These are phyloP conservation scores for Clarkia xantiana DNA, from an alignment of 345 rosid species.

Conservation along the genomic window DNA sequence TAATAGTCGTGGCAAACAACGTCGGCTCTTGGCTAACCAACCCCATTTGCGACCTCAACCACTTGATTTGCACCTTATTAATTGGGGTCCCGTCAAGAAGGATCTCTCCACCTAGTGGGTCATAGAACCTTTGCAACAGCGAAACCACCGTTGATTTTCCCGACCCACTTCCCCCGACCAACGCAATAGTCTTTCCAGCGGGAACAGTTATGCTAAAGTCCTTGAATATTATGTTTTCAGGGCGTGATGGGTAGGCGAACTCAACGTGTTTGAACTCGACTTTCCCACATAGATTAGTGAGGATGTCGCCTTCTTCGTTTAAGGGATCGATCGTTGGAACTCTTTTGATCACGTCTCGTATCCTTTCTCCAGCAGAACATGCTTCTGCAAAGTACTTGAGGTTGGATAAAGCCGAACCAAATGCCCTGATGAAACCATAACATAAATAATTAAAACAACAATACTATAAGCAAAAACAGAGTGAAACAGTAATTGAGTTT, in stretches of 20 bases:
- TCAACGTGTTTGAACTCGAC: slow-evolving; percentile 48
- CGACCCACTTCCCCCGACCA: slow-evolving; percentile 85
- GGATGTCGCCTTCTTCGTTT: slow-evolving; percentile 31
- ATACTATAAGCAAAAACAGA: too few species aligned
- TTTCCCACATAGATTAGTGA: slow-evolving; percentile 35
- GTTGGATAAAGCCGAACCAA: slow-evolving; percentile 58
- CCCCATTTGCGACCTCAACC: slow-evolving; percentile 77
- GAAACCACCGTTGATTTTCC: slow-evolving; percentile 81
- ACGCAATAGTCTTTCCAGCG: slow-evolving; percentile 57
- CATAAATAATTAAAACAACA: too few species aligned
- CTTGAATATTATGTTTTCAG: slow-evolving; percentile 33
- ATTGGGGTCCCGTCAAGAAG: slow-evolving; percentile 47
- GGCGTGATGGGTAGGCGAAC: slow-evolving; percentile 75
- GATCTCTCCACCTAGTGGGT: slow-evolving; percentile 54
- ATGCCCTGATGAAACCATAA: slow-evolving; percentile 25
- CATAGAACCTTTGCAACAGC: slow-evolving; percentile 70
- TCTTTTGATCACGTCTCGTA: slow-evolving; percentile 49
- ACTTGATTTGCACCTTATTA: slow-evolving; percentile 52
- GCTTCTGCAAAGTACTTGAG: slow-evolving; percentile 65
- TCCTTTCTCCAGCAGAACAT: slow-evolving; percentile 42
- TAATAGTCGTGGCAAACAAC: slow-evolving; percentile 60
- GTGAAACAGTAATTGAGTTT: too few species aligned
- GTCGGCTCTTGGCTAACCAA: slow-evolving; percentile 70
- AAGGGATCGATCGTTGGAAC: slow-evolving; percentile 60
- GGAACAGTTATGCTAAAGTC: slow-evolving; percentile 49